Conservation (phyloP, 257 asterid species). For the Fraxinus anomala region DNA sequence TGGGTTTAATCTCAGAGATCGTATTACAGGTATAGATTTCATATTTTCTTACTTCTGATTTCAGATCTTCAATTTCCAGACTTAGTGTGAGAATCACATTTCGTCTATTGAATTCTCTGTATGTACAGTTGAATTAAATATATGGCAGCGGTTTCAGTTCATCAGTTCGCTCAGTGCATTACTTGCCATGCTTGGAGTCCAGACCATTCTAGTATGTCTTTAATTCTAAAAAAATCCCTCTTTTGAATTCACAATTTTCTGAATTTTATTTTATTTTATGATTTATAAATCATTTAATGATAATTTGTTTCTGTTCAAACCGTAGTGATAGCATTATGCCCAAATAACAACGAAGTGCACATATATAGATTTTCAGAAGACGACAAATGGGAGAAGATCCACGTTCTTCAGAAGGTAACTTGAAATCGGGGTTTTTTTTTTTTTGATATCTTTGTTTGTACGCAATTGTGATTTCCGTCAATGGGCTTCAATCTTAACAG, state of each 20-base stretch:
- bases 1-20: slow-evolving; percentile 18
- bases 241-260: not conserved
- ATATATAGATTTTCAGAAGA: slow-evolving; percentile 67
- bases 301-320: slow-evolving; percentile 22
- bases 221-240: not conserved
- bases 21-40: not conserved
- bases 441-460: slow-evolving; percentile 4
- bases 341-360: slow-evolving; percentile 88
- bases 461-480: not conserved
- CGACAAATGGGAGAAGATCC: slow-evolving; percentile 96
- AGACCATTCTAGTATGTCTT: slow-evolving; percentile 69
- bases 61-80: slow-evolving; percentile 1
- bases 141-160: slow-evolving; percentile 88
- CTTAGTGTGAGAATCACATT: not conserved
- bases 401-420: slow-evolving; percentile 87
- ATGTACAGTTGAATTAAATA: slow-evolving; percentile 17
- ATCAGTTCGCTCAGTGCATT: slow-evolving; percentile 83
- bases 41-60: not conserved
- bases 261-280: not conserved
- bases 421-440: not conserved
- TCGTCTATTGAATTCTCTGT: not conserved
- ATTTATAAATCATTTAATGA: slow-evolving; percentile 10
- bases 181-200: slow-evolving; percentile 98
- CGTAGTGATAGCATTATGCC: slow-evolving; percentile 91
- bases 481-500: not conserved